A percentile compares a stretch with the other conserved stretches of the same genome.
Evolutionary conservation across 345 rosid genomes (phyloP).

Genomic region (Citrus hindsii): DNA sequence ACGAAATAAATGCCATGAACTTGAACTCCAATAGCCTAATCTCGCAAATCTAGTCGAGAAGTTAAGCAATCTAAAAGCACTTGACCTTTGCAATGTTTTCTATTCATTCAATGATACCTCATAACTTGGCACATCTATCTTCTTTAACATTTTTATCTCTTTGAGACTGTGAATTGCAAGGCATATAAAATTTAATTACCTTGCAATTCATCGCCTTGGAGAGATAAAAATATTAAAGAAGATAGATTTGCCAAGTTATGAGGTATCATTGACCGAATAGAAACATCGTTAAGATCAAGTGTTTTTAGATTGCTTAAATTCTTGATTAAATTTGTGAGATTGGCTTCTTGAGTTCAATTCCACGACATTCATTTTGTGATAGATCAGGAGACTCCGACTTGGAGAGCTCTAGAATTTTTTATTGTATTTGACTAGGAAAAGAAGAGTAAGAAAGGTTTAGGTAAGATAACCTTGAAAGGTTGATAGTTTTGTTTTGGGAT

Average conservation of each 20-base stretch:
- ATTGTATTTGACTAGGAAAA: too few species aligned
- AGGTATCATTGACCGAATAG: not conserved
- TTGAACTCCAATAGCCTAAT: not conserved
- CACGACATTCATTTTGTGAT: not conserved
- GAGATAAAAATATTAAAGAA: not conserved
- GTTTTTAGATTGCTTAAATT: too few species aligned
- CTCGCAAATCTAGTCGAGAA: not conserved
- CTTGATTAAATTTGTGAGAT: too few species aligned
- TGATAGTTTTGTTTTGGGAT: too few species aligned
- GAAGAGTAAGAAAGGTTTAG: too few species aligned
- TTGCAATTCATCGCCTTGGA: not conserved
- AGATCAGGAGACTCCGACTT: too few species aligned
- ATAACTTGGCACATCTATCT: not conserved
- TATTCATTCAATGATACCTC: not conserved
- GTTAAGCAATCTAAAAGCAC: slow-evolving; percentile 7
- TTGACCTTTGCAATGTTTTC: not conserved
- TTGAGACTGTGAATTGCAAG: rapidly evolving
- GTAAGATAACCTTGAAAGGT: too few species aligned
- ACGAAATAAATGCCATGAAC: not conserved
- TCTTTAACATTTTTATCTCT: not conserved
- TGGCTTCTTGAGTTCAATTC: too few species aligned
- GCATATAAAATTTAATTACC: slow-evolving; percentile 2
- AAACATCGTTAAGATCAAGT: too few species aligned
- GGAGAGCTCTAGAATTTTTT: too few species aligned
- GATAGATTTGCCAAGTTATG: not conserved